Conservation (phyloP, 2,329 filamentous ascomycete species). For the Nakataea oryzae region DNA sequence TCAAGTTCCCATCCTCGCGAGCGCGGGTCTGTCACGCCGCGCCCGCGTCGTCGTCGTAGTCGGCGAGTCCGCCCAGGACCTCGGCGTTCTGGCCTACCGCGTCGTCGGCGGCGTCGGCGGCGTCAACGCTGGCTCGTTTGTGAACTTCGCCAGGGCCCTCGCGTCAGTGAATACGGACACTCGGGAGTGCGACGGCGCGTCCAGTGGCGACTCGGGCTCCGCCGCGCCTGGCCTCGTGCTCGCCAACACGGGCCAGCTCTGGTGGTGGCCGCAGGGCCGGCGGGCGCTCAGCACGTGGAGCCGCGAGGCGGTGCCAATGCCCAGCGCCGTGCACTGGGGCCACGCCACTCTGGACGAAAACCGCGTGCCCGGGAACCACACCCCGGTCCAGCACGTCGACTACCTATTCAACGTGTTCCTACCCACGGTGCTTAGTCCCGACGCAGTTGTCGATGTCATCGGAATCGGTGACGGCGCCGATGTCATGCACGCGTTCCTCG, state of each 20-base stretch:
- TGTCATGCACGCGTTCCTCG: constrained; percentile 46
- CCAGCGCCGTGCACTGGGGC: constrained; percentile 49
- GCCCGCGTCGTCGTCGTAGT: constrained; percentile 63
- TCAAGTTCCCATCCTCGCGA: constrained; percentile 59
- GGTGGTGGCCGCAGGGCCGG: constrained; percentile 60
- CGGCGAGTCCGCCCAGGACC: constrained; percentile 60
- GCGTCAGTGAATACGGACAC: constrained; percentile 17
- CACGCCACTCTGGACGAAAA: constrained; percentile 46
- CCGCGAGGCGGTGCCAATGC: constrained; percentile 49
- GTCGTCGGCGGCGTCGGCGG: constrained; percentile 52
- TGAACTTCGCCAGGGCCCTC: constrained; percentile 48
- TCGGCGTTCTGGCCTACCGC: constrained; percentile 66
- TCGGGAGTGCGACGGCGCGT: too few species aligned
- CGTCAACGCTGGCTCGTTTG: constrained; percentile 58
- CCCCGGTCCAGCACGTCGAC: constrained; percentile 48
- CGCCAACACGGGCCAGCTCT: constrained; percentile 66
- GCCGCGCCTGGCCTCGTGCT: constrained; percentile 54
- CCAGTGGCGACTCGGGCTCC: constrained; percentile 13
- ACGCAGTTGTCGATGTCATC: constrained; percentile 57
- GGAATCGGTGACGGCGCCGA: constrained; percentile 59
- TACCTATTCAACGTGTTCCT: constrained; percentile 59
- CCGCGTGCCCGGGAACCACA: constrained; percentile 48
- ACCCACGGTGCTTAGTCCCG: constrained; percentile 25
- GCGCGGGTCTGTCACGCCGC: constrained; percentile 38
- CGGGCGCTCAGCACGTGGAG: constrained; percentile 47